These are phyloP conservation scores for Lecanicillium sp. DNA, from an alignment of 2,329 filamentous ascomycete genomes.

Conservation along the genomic window DNA sequence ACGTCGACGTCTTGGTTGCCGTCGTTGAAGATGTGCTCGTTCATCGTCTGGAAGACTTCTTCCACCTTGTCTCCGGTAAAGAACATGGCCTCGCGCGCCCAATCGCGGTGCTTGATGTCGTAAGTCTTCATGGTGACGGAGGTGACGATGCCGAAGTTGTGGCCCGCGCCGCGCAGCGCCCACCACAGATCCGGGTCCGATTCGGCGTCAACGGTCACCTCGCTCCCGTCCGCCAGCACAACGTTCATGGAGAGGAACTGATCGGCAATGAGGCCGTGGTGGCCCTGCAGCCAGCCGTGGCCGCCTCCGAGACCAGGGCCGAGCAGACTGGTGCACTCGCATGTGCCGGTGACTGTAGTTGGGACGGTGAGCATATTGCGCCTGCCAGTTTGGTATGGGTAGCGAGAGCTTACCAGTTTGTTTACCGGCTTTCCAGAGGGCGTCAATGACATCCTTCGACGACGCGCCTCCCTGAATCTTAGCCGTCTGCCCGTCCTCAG, in stretches of 20 bases:
- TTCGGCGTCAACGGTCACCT: slow-evolving; percentile 31
- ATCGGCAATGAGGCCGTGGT: slow-evolving; percentile 47
- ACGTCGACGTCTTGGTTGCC: slow-evolving; percentile 38
- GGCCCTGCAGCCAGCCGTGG: slow-evolving; percentile 48
- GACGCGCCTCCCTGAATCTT: slow-evolving; percentile 42
- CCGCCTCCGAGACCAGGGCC: slow-evolving; percentile 52
- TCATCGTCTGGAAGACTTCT: slow-evolving; percentile 39
- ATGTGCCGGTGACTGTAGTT: slow-evolving; percentile 45
- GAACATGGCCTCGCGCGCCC: slow-evolving; percentile 38
- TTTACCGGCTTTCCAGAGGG: slow-evolving; percentile 44
- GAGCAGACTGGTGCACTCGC: slow-evolving; percentile 45
- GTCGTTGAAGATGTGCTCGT: slow-evolving; percentile 37
- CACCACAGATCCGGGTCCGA: slow-evolving; percentile 52
- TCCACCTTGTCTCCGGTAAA: slow-evolving; percentile 45
- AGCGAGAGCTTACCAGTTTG: slow-evolving; percentile 35
- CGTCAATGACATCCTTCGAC: slow-evolving; percentile 40
- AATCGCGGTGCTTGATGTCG: slow-evolving; percentile 33
- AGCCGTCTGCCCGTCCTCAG: slow-evolving; percentile 38
- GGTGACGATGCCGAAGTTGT: slow-evolving; percentile 56
- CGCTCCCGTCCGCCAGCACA: slow-evolving; percentile 43
- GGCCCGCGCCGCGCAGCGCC: slow-evolving; percentile 51
- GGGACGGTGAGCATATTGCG: slow-evolving; percentile 33
- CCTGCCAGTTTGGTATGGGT: slow-evolving; percentile 12
- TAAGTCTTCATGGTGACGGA: slow-evolving; percentile 43
- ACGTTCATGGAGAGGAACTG: slow-evolving; percentile 46